Evolutionary conservation across 441 rosid species (phyloP).

Genomic region (Jatropha multifida): DNA sequence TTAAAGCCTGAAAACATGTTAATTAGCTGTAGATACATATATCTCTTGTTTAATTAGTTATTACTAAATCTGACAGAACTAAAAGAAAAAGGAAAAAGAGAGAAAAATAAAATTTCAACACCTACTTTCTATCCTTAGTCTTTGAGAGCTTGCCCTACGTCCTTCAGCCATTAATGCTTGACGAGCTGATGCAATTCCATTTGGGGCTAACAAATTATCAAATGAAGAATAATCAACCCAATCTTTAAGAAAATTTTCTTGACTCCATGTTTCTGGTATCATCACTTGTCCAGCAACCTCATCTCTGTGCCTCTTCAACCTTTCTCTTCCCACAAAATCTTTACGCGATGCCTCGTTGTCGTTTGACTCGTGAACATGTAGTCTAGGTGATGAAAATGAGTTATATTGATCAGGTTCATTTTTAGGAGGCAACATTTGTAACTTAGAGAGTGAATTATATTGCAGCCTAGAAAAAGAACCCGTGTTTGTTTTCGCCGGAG

Average conservation of each 20-base stretch:
- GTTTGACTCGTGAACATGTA: not conserved
- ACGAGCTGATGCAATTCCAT: constrained; percentile 57
- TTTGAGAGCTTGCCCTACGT: constrained; percentile 33
- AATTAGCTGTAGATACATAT: not conserved
- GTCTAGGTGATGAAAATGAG: not conserved
- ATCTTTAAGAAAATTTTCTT: constrained; percentile 55
- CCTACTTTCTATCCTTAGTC: constrained; percentile 44
- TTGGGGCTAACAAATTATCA: constrained; percentile 47
- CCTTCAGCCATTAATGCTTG: constrained; percentile 57
- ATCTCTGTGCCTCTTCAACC: constrained; percentile 62
- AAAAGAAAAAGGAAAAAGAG: not conserved
- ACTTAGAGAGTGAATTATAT: not conserved
- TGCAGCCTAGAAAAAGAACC: no score
- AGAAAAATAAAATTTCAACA: constrained; percentile 19
- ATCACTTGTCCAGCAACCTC: constrained; percentile 58
- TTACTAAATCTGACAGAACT: no score
- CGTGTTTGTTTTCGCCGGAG: not conserved
- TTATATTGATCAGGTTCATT: not conserved
- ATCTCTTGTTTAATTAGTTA: no score
- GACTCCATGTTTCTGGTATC: constrained; percentile 73
- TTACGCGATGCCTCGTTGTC: not conserved
- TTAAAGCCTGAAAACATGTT: not conserved
- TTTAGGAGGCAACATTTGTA: not conserved
- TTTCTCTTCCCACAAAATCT: constrained; percentile 46
- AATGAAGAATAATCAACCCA: constrained; percentile 69